phyloP scores from a whole-genome alignment of 2,329 filamentous ascomycete species.

The Dothiorella sarmentorum region DNA sequence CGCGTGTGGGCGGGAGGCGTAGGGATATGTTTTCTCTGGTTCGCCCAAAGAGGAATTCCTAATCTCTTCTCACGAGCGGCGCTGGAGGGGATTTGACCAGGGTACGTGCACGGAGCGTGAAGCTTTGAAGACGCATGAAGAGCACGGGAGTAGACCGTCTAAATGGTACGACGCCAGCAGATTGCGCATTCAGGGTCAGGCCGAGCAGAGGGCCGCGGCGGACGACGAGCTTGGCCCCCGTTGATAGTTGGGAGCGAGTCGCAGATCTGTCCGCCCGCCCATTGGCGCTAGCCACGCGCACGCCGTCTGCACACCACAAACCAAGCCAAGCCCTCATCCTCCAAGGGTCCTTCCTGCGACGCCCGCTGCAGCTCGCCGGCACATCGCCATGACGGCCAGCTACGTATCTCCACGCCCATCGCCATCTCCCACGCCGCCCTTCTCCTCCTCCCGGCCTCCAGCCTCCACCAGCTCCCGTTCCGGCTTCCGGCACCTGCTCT shows the following conservation, averaged over 20 bases:
- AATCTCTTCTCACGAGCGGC: slow-evolving; percentile 16
- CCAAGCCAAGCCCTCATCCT: not conserved
- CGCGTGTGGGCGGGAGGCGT: slow-evolving; percentile 10
- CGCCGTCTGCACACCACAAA: slow-evolving; percentile 4
- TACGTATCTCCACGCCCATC: too few species aligned
- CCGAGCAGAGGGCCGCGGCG: slow-evolving; percentile 15
- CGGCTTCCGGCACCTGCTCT: too few species aligned
- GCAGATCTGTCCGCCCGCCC: slow-evolving; percentile 15
- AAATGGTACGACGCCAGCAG: slow-evolving; percentile 17
- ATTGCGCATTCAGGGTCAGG: slow-evolving; percentile 18
- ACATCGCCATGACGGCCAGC: slow-evolving; percentile 1
- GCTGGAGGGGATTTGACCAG: slow-evolving; percentile 4
- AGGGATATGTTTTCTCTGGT: slow-evolving; percentile 17
- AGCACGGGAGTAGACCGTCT: slow-evolving; percentile 17
- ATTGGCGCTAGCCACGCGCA: slow-evolving; percentile 9
- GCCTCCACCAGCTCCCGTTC: not conserved
- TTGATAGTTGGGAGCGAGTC: slow-evolving; percentile 15
- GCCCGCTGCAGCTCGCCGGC: slow-evolving; percentile 1
- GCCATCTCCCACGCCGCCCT: too few species aligned
- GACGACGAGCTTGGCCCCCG: slow-evolving; percentile 13
- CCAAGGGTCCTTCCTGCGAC: too few species aligned
- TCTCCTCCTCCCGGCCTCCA: not conserved
- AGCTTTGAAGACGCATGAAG: slow-evolving; percentile 17
- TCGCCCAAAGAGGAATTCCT: slow-evolving; percentile 13
- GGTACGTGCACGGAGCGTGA: slow-evolving; percentile 13